Percentiles rank a stretch among this genome's conserved stretches.
Conservation (phyloP, 805 yeast genomes). For the Ogataea zsoltii region DNA sequence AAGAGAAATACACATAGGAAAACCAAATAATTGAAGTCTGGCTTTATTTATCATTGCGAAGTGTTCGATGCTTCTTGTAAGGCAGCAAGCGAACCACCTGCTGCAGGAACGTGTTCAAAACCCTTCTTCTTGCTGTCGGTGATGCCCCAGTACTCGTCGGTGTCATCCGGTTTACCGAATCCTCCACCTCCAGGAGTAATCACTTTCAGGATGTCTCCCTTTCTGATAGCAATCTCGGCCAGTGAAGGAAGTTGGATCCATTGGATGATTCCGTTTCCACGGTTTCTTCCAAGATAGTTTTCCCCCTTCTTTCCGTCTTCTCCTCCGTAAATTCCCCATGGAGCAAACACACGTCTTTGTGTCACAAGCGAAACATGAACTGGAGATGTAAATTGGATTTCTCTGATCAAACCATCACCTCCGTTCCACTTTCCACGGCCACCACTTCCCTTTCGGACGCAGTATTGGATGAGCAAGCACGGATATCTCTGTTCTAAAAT, state of each 20-base stretch:
- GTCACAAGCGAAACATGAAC: slow-evolving; percentile 46
- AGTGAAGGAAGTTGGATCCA: slow-evolving; percentile 35
- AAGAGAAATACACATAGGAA: neutral
- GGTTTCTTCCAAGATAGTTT: slow-evolving; percentile 19
- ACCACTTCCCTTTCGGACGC: slow-evolving; percentile 47
- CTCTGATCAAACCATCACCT: slow-evolving; percentile 54
- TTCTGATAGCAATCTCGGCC: slow-evolving; percentile 41
- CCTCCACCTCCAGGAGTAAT: slow-evolving; percentile 48
- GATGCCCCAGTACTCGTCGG: slow-evolving; percentile 6
- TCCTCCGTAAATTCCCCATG: slow-evolving; percentile 58
- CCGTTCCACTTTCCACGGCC: slow-evolving; percentile 51
- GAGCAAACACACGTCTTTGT: slow-evolving; percentile 54
- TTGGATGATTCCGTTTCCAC: slow-evolving; percentile 20
- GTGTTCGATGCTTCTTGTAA: slow-evolving; percentile 23
- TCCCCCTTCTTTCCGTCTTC: slow-evolving; percentile 51
- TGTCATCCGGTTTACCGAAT: slow-evolving; percentile 29
- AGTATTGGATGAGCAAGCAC: slow-evolving; percentile 45
- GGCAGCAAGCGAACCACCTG: slow-evolving; percentile 22
- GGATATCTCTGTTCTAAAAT: slow-evolving; percentile 55
- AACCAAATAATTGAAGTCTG: too few species aligned
- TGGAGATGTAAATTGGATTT: slow-evolving; percentile 44
- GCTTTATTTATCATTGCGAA: slow-evolving; percentile 7
- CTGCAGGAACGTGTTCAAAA: slow-evolving; percentile 16
- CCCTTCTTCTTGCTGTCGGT: too few species aligned
- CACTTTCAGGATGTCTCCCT: slow-evolving; percentile 40